phyloP scores from a whole-genome alignment of 768 basidiomycete species.

The Lactifluus echinatus region DNA sequence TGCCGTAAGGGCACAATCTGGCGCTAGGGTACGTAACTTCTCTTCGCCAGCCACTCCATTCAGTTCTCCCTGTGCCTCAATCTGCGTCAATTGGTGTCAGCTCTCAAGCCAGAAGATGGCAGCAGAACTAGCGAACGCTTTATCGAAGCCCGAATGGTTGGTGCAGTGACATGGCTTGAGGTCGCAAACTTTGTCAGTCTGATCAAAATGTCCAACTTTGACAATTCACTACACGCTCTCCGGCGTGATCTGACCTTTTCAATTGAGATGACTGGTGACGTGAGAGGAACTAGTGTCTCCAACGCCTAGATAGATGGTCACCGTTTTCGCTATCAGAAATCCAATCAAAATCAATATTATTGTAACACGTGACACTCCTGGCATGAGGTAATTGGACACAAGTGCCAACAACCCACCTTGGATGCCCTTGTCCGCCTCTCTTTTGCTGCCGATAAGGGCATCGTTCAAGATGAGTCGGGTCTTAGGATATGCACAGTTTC shows the following conservation, averaged over 20 bases:
- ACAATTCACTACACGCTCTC: slow-evolving; percentile 17
- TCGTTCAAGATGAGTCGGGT: too few species aligned
- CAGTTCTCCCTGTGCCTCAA: background rate
- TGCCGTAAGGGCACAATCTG: too few species aligned
- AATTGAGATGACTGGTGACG: slow-evolving; percentile 16
- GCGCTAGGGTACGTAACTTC: background rate
- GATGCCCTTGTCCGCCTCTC: background rate
- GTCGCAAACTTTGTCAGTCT: background rate
- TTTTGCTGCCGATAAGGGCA: too few species aligned
- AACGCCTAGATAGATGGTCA: background rate
- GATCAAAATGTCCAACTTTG: slow-evolving; percentile 26
- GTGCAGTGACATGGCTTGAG: background rate
- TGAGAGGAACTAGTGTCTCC: slow-evolving; percentile 17
- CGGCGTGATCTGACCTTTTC: slow-evolving; percentile 10
- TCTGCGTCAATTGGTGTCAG: background rate
- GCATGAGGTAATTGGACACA: background rate
- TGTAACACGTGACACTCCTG: background rate
- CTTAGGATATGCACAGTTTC: too few species aligned
- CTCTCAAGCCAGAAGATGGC: background rate
- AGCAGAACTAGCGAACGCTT: background rate
- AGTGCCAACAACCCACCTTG: background rate
- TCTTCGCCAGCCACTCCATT: background rate
- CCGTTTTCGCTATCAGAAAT: background rate
- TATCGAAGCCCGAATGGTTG: background rate
- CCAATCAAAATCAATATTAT: background rate